Base-by-base conservation (phyloP, 2,329 filamentous ascomycete species). In the Cladophialophora chaetospira region DNA sequence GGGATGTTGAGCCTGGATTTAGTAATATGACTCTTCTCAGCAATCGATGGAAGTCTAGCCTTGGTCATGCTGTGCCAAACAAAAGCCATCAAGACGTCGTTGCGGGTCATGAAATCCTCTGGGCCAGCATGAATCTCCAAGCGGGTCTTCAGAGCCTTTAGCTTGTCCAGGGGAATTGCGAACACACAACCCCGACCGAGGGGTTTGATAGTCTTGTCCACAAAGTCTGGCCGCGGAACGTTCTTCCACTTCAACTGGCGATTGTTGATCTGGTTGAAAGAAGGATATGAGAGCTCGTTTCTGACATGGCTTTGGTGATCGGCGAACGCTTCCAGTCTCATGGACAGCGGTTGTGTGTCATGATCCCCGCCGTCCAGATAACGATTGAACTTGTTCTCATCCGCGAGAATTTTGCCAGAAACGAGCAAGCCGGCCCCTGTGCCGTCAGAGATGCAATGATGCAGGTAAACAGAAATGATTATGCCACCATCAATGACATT, bases 1-100 rank as follows among this genome's bases (percentile, higher is more conserved):
- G 73, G 70, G 38, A 75, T 70, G 36, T 72, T 71, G 57, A 74
- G 71, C 2, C 71, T 63, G 1, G 72, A 75, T 0, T 65, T 62
- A 5, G 69, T 69, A 19, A 65, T 31, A 5, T 35, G 11, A 1
- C 19, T 10, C 42, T 72, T 66, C 4, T 65, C 67, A 28, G 71
- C 62, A 3, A 75, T 60, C 31, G 60, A 69, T 21, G 57, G 70
- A 33, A 65, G 64, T 56, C 70, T 70, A 54, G 52, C 70, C 60
- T 70, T 62, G 49, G 61, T 62, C 63, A 66, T 65, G 31, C 57
- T 48, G 25, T 63, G 70, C 73, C 73, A 75, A 53, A 75, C 66
- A 6, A 75, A 60, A 1, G 72, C 71, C 11, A 71, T 55, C 19
- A 64, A 55, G n/a, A 42, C 57, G 48, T 64, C 62, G 48, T 62